These are phyloP conservation scores for Lagenidium sp. DNA, from an alignment of 352 stramenopile genomes.

Conservation along the genomic window DNA sequence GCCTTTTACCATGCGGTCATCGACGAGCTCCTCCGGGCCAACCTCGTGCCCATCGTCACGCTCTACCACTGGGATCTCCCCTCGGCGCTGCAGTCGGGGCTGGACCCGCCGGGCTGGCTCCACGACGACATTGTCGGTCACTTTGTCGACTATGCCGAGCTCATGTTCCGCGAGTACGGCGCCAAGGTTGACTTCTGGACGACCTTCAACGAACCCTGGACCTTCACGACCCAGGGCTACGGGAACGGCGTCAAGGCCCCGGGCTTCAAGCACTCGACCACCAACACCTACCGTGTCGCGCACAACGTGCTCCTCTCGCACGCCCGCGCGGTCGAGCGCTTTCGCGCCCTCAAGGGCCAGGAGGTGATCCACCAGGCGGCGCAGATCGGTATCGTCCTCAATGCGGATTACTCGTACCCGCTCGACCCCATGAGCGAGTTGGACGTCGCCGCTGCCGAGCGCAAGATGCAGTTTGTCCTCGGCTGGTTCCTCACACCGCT, in stretches of 20 bases:
- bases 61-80: slow-evolving; percentile 97
- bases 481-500: slow-evolving; percentile 92
- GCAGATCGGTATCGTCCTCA: slow-evolving; percentile 91
- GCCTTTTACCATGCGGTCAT: slow-evolving; percentile 92
- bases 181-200: slow-evolving; percentile 90
- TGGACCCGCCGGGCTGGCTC: slow-evolving; percentile 64
- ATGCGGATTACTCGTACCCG: slow-evolving; percentile 66
- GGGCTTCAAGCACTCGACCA: slow-evolving; percentile 20
- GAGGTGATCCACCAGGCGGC: slow-evolving; percentile 29
- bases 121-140: slow-evolving; percentile 45
- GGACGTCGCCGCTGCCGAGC: slow-evolving; percentile 53
- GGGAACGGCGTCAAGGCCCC: slow-evolving; percentile 45
- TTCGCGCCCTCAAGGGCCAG: slow-evolving; percentile 62
- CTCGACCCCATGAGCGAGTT: slow-evolving; percentile 43
- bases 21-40: slow-evolving; percentile 57
- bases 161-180: slow-evolving; percentile 90
- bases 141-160: slow-evolving; percentile 84
- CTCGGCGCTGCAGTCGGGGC: slow-evolving; percentile 70
- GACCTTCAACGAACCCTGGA: slow-evolving; percentile 94
- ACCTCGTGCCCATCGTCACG: slow-evolving; percentile 89
- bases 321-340: slow-evolving; percentile 74
- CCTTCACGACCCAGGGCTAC: slow-evolving; percentile 82
- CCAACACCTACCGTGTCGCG: slow-evolving; percentile 40
- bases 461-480: slow-evolving; percentile 86
- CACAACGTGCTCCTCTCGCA: slow-evolving; percentile 92